Evolutionary conservation across 2,329 filamentous ascomycete genomes (phyloP), one percentile per base, ranked within the genome.

Genomic region (Dothistroma pini): DNA sequence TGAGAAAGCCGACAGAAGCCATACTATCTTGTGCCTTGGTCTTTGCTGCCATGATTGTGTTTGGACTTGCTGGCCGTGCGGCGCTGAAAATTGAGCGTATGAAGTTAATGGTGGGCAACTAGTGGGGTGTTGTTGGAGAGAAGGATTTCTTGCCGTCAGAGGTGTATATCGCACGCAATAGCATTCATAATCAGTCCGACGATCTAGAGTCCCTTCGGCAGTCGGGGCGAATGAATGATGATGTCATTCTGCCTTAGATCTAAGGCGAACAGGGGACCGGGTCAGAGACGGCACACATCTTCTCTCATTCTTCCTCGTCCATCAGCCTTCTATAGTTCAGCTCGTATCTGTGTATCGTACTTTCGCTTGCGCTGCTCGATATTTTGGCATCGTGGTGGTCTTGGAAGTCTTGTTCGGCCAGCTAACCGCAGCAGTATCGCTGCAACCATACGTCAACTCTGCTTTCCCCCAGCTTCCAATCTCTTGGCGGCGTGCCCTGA

Each of bases 21-120:
- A 29, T 29, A 29, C 25, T 87, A 73, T 82, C 77, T 78, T 96
- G 86, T 64, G 90, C 90, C 79, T 96, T 96, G 66, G 84, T 83
- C 80, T 90, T 91, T 73, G 91, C 90, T 75, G 89, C 86, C 73
- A 90, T 87, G 90, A 96, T 96, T 72, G 80, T 84, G 79, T 84
- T 82, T 70, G 89, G 82, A 63, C 77, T 81, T 68, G 81, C 75
- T 52, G 71, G 61, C 34, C 69, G 64, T 64, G 80, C 75, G 68
- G 78, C 78, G 76, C 83, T 80, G 74, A 96, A 95, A 75, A 96
- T 82, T 74, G 85, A 83, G 73, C 86, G 84, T 77, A 93, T 83
- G 80, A 86, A 90, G 71, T 82, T 82, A 80, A 86, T 86, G 78
- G 74, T 59, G 77, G 69, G 58, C 58, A 50, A 60, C 47, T 54